phyloP scores from a whole-genome alignment of 176 grass and related monocot species.

The Paspalum vaginatum region DNA sequence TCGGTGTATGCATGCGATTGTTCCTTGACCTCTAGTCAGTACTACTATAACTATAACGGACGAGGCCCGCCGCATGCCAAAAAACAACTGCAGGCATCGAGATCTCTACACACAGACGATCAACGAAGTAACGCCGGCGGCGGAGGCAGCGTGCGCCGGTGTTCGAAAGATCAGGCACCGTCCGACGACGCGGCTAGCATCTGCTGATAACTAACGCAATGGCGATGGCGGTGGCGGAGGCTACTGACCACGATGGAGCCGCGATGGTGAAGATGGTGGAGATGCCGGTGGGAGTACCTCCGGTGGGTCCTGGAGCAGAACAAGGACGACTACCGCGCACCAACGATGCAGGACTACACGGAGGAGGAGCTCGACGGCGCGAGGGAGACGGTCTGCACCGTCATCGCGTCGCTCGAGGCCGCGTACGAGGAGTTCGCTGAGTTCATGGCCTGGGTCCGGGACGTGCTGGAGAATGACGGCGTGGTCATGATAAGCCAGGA shows the following conservation, averaged over 20 bases:
- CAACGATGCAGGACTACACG: constrained; percentile 7
- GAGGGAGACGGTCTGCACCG: neutral
- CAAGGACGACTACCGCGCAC: constrained; percentile 7
- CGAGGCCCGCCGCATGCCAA: no score
- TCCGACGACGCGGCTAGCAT: no score
- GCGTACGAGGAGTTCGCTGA: constrained; percentile 11
- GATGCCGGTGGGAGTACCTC: neutral
- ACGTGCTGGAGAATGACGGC: neutral
- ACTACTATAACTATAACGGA: no score
- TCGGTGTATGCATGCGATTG: no score
- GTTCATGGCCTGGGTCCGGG: neutral
- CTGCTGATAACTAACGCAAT: neutral
- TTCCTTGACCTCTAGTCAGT: no score
- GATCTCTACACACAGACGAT: no score
- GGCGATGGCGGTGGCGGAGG: neutral
- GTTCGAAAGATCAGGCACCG: no score
- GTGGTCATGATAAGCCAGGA: neutral
- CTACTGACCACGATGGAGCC: neutral
- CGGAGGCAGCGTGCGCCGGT: no score
- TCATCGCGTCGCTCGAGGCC: neutral
- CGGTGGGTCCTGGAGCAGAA: neutral
- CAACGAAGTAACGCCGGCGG: no score
- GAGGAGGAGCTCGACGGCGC: neutral
- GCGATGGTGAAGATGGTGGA: neutral
- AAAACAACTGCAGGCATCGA: no score